phyloP scores from a whole-genome alignment of 441 rosid genomes.

The Kokia cookei region DNA sequence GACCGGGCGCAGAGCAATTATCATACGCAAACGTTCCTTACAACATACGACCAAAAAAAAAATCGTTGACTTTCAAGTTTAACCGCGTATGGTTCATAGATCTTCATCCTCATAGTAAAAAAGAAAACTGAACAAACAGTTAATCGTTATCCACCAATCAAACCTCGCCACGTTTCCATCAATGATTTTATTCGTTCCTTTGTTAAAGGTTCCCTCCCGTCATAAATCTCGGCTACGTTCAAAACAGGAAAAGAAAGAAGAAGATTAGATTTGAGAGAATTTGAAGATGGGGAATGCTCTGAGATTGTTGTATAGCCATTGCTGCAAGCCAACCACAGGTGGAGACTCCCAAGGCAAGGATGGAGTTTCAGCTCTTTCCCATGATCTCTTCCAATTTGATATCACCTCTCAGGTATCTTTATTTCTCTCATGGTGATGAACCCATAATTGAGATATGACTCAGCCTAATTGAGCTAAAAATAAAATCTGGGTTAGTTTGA shows the following conservation, averaged over 20 bases:
- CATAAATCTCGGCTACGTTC: not conserved
- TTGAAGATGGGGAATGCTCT: slow-evolving; percentile 69
- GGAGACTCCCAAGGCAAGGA: slow-evolving; percentile 47
- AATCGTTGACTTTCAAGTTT: slow-evolving; percentile 10
- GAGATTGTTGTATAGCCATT: slow-evolving; percentile 36
- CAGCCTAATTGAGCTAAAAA: not conserved
- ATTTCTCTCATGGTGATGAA: not conserved
- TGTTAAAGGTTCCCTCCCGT: not conserved
- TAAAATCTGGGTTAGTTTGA: slow-evolving; percentile 2
- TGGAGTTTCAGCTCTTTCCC: slow-evolving; percentile 78
- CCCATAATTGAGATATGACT: not conserved
- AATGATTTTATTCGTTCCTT: not conserved
- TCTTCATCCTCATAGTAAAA: not conserved
- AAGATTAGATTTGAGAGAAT: slow-evolving; percentile 3
- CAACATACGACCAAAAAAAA: not conserved
- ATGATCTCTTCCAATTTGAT: slow-evolving; percentile 68
- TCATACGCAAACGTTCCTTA: not conserved
- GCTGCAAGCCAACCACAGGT: slow-evolving; percentile 41
- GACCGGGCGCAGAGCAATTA: not conserved
- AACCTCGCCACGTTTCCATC: not conserved
- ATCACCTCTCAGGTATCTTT: slow-evolving; percentile 58
- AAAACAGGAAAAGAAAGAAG: not conserved
- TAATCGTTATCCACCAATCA: not conserved
- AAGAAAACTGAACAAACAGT: not conserved
- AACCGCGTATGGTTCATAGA: not conserved